Conservation (phyloP, 371 early-diverging fungal genomes). For the Vairimorpha ceranae region DNA sequence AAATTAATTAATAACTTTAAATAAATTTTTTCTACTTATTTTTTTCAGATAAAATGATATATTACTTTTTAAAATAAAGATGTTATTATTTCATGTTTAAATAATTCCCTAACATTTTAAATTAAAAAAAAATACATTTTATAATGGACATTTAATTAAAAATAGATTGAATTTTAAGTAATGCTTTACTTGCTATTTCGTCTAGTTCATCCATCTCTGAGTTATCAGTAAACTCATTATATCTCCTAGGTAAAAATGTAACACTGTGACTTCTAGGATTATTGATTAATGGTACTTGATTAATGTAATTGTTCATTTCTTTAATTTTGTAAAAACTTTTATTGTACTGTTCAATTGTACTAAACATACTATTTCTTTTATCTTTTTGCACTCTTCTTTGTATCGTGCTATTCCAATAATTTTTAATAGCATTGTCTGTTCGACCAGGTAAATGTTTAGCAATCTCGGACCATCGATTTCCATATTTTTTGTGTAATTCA, state of each 20-base stretch:
- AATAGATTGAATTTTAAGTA: conserved; percentile 10
- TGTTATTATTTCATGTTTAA: too few species aligned
- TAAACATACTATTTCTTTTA: conserved; percentile 51
- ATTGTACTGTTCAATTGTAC: conserved; percentile 40
- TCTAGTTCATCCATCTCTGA: conserved; percentile 30
- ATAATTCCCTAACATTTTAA: too few species aligned
- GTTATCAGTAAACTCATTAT: not conserved
- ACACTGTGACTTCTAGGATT: not conserved
- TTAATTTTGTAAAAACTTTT: not conserved
- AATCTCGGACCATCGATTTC: conserved; percentile 64
- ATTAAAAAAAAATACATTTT: too few species aligned
- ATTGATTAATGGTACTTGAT: not conserved
- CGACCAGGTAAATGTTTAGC: conserved; percentile 62
- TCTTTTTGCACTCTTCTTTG: conserved; percentile 50
- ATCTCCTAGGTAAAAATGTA: not conserved
- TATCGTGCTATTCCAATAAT: conserved; percentile 63
- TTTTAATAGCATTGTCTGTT: conserved; percentile 64
- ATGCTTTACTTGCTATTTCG: conserved; percentile 27
- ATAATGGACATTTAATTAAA: conserved; percentile 23
- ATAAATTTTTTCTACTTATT: too few species aligned
- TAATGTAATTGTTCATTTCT: not conserved
- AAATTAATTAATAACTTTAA: too few species aligned
- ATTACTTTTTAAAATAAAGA: too few species aligned
- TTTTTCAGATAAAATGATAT: too few species aligned
- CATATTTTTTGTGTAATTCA: conserved; percentile 56